Evolutionary conservation across 129 eudicot species (phyloP), one percentile per base, ranked within the genome.

Genomic region (Helichrysum umbraculigerum): DNA sequence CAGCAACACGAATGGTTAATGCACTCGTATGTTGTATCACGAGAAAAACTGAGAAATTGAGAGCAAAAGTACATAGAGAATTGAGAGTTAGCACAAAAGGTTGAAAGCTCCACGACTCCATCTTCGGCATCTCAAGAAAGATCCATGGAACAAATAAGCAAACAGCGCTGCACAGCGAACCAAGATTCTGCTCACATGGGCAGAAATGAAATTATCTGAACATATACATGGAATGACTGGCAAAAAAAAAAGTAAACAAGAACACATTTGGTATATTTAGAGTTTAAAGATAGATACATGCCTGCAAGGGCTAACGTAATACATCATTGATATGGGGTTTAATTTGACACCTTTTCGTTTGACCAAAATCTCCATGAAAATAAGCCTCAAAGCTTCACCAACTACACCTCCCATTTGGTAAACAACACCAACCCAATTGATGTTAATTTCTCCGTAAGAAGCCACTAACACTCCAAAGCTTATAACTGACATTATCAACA

Each of bases 301-400:
- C 98, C 98, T 93, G 92, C 98, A 93, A 57, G 97, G 96, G 79
- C 97, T 93, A 70, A 90, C 98, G 74, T 93, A 93, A 83, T 88
- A 90, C 91, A 90, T 93, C 74, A 93, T 58, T 70, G 98, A 83
- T 51, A 93, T 77, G 30, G 98, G 98, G 67, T 90, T 93, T 54
- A 93, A 71, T 80, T 83, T 88, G 37, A 88, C 70, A 19, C 98
- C 98, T 81, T 93, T 93, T 70, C 91, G 60, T 81, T 88, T 93
- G 14, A 90, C 92, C 34, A 93, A 82, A 78, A 90, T 93, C 86
- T 93, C 97, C 98, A 88, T 86, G 69, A 90, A 88, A 32, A 93
- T 93, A 42, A 93, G 95, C 83, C 98, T 86, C 75, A 88, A 73
- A 60, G 98, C 95, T 84, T 90, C 97, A 39, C 92, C 96, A 70